These are phyloP conservation scores for Lipomyces yamadae DNA, from an alignment of 805 yeast species.

Conservation along the genomic window DNA sequence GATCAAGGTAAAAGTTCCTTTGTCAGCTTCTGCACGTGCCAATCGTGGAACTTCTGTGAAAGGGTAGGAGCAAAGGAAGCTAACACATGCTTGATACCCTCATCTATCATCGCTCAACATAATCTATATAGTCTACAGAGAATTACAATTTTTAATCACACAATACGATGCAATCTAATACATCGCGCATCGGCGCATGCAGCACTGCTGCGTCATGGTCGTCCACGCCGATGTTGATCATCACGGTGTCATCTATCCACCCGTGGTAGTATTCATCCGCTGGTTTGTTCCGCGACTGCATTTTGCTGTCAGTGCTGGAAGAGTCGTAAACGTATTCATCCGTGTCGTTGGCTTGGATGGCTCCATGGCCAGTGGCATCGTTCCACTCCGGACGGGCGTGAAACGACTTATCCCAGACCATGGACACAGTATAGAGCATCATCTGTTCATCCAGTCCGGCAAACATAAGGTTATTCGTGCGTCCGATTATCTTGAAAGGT, in stretches of 20 bases:
- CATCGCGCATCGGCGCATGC: conserved; percentile 20
- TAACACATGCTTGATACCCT: background rate
- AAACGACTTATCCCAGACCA: conserved; percentile 29
- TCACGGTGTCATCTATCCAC: conserved; percentile 22
- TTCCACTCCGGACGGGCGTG: conserved; percentile 14
- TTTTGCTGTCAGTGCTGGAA: background rate
- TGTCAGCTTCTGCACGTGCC: background rate
- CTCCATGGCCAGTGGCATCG: background rate
- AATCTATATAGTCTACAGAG: too few relatives aligned
- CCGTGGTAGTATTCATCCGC: conserved; percentile 23
- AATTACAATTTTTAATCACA: too few relatives aligned
- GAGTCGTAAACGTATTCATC: background rate
- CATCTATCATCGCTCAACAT: background rate
- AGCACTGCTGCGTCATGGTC: conserved; percentile 21
- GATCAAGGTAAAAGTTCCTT: background rate
- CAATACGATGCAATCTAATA: too few relatives aligned
- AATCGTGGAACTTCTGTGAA: background rate
- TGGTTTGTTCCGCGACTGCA: background rate
- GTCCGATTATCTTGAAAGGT: conserved; percentile 29
- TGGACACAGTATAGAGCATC: conserved; percentile 27
- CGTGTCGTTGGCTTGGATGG: background rate
- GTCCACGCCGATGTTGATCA: conserved; percentile 17
- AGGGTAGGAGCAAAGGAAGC: background rate
- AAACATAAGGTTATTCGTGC: conserved; percentile 28
- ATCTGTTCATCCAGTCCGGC: conserved; percentile 29